Conservation (phyloP, 2,329 filamentous ascomycete genomes). For the Ceratocystiopsis sp. region DNA sequence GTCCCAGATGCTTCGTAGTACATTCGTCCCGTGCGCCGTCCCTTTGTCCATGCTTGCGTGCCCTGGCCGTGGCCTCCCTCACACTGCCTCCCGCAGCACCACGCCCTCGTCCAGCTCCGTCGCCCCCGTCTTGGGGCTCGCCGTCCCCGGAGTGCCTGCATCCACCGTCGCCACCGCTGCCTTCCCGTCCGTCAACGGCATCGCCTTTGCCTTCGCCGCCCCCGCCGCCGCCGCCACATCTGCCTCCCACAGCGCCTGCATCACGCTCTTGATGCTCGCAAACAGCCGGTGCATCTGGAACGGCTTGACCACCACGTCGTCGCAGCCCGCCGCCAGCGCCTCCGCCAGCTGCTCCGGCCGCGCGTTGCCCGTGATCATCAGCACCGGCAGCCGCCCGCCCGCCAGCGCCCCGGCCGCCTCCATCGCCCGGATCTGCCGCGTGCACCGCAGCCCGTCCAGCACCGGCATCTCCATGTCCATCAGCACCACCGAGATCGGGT, state of each 20-base stretch:
- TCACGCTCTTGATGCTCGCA: conserved; percentile 38
- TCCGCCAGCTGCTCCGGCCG: conserved; percentile 40
- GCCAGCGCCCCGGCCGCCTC: conserved; percentile 35
- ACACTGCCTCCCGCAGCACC: background rate
- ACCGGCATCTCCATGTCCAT: conserved; percentile 69
- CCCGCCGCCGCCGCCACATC: conserved; percentile 1
- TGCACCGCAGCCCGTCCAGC: conserved; percentile 53
- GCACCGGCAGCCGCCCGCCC: conserved; percentile 40
- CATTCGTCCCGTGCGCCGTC: no score
- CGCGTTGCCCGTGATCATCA: conserved; percentile 52
- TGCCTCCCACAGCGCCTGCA: conserved; percentile 11
- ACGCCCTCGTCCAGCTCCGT: conserved; percentile 3
- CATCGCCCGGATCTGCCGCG: conserved; percentile 43
- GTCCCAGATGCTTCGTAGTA: no score
- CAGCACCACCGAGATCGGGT: conserved; percentile 42
- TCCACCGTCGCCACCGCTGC: background rate
- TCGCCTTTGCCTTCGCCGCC: background rate
- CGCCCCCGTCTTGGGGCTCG: background rate
- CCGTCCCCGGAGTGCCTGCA: no score
- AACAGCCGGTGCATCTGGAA: conserved; percentile 46
- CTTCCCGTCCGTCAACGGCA: background rate
- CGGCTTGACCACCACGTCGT: conserved; percentile 56
- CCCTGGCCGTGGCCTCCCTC: background rate
- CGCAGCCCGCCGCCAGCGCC: conserved; percentile 33
- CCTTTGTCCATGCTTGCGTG: background rate